phyloP scores from a whole-genome alignment of 169 alveolate genomes.

The Cryptosporidium felis region DNA sequence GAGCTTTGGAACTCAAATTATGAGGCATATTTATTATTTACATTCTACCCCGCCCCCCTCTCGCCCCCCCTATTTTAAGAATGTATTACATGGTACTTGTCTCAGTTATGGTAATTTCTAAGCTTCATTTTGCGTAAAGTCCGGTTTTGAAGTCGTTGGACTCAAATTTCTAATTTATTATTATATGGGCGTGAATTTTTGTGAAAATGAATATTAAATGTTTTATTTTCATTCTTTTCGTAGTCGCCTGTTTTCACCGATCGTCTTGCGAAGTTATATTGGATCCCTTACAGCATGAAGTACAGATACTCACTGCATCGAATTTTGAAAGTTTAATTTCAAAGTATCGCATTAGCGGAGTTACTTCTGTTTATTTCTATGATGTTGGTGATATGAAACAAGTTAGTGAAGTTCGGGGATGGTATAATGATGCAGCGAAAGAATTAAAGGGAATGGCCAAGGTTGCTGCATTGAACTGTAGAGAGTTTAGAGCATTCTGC shows the following conservation, averaged over 20 bases:
- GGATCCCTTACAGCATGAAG: constrained; percentile 62
- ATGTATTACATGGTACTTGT: too few relatives aligned
- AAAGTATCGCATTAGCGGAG: constrained; percentile 77
- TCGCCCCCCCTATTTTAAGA: too few relatives aligned
- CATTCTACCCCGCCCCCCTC: background rate
- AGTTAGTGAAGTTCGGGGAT: constrained; percentile 71
- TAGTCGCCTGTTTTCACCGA: background rate
- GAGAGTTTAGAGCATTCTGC: constrained; percentile 76
- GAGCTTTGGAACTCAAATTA: too few relatives aligned
- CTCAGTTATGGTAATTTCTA: too few relatives aligned
- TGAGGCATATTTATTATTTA: background rate
- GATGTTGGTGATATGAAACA: constrained; percentile 74
- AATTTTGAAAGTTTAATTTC: constrained; percentile 78
- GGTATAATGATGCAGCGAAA: constrained; percentile 80
- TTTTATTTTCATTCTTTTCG: background rate
- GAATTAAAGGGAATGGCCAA: constrained; percentile 85
- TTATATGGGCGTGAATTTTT: too few relatives aligned
- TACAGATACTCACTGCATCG: constrained; percentile 35
- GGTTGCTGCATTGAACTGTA: constrained; percentile 85
- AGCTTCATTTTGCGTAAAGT: too few relatives aligned
- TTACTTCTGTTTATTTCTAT: constrained; percentile 82
- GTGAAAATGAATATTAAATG: too few relatives aligned
- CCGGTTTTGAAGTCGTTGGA: too few relatives aligned
- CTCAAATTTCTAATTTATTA: too few relatives aligned
- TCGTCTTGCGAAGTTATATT: background rate